Evolutionary conservation across 306 rosid genomes (phyloP).

Genomic region (Astragalus glycyphyllos): DNA sequence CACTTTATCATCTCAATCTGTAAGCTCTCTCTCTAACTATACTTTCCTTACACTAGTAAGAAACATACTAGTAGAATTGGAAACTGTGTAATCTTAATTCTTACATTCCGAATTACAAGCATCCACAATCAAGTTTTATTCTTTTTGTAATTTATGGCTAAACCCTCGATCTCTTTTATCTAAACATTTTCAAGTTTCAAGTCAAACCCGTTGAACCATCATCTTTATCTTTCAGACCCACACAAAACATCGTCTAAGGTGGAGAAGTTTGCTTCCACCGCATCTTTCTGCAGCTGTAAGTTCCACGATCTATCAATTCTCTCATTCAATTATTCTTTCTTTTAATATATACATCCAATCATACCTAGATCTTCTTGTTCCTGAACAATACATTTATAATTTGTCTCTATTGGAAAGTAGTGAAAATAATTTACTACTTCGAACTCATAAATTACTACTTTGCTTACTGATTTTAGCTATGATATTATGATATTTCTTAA

Average conservation of each 20-base stretch:
- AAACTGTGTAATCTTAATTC: too few species aligned
- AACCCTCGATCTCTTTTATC: constrained; percentile 8
- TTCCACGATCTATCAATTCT: constrained; percentile 38
- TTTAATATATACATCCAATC: not conserved
- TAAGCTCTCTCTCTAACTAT: not conserved
- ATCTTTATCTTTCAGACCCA: not conserved
- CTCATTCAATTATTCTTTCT: not conserved
- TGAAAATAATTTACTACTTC: not conserved
- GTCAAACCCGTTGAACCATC: constrained; percentile 10
- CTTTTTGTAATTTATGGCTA: not conserved
- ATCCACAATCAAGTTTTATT: not conserved
- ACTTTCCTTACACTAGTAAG: not conserved
- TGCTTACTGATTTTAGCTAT: constrained; percentile 26
- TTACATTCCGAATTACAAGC: too few species aligned
- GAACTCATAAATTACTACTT: not conserved
- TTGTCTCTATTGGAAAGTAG: not conserved
- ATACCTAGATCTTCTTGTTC: constrained; percentile 38
- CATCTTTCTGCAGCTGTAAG: constrained; percentile 22
- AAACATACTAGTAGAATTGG: not conserved
- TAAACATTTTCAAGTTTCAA: not conserved
- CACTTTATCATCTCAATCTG: not conserved
- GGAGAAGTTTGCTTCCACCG: constrained; percentile 6
- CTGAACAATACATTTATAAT: constrained; percentile 7
- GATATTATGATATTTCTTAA: not conserved
- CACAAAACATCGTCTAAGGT: not conserved